Evolutionary conservation across 257 asterid species (phyloP).

Genomic region (Cynanchum wilfordii): DNA sequence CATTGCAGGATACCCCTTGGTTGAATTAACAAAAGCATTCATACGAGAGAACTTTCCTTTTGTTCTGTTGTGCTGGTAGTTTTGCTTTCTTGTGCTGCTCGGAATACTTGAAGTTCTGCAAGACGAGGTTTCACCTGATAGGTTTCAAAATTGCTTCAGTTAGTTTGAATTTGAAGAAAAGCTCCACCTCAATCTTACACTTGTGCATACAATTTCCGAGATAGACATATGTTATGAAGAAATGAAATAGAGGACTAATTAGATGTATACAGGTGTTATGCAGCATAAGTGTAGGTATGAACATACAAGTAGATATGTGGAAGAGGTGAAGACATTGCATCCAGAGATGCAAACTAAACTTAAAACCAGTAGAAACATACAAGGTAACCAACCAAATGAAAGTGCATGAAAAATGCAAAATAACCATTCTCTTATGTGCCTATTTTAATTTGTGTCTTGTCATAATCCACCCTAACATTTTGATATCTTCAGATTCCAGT

Average conservation of each 20-base stretch:
- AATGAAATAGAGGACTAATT: not conserved
- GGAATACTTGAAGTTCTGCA: conserved; percentile 75
- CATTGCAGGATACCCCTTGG: too few relatives aligned
- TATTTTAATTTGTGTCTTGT: too few relatives aligned
- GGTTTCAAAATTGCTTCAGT: not conserved
- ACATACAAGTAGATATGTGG: not conserved
- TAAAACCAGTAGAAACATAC: not conserved
- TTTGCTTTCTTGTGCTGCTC: conserved; percentile 69
- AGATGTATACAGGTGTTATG: not conserved
- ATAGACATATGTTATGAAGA: not conserved
- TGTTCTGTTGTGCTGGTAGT: conserved; percentile 32
- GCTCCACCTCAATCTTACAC: too few relatives aligned
- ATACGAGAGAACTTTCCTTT: conserved; percentile 42
- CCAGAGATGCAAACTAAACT: not conserved
- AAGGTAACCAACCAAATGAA: not conserved
- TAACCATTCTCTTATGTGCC: too few relatives aligned
- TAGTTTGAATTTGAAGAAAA: too few relatives aligned
- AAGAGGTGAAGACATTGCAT: not conserved
- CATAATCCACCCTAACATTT: too few relatives aligned
- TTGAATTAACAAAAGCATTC: too few relatives aligned
- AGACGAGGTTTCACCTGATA: conserved; percentile 91
- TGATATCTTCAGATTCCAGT: too few relatives aligned
- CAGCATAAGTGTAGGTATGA: not conserved
- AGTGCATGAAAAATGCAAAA: too few relatives aligned
- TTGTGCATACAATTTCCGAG: too few relatives aligned